These are phyloP conservation scores for Fusarium albosuccineum DNA, from an alignment of 2,329 filamentous ascomycete genomes.

Conservation along the genomic window DNA sequence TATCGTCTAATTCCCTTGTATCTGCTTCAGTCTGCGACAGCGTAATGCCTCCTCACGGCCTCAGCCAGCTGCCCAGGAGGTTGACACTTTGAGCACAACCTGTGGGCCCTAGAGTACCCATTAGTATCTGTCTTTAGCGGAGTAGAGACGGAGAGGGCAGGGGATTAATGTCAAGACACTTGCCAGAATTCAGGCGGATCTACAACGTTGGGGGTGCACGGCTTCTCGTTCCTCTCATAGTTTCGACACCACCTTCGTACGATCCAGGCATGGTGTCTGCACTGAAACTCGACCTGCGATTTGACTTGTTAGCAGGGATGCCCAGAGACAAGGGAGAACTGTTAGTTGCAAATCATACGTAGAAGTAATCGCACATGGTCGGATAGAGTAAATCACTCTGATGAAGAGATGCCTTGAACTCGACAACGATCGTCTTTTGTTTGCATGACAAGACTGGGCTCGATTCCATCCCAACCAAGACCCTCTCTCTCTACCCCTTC, in stretches of 20 bases:
- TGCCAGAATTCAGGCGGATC: constrained; percentile 44
- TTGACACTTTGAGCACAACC: constrained; percentile 39
- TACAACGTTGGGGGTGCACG: constrained; percentile 41
- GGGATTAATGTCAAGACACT: not conserved
- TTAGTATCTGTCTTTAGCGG: constrained; percentile 6
- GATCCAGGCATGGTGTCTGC: constrained; percentile 42
- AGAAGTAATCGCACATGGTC: constrained; percentile 45
- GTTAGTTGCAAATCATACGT: constrained; percentile 20
- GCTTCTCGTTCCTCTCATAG: constrained; percentile 41
- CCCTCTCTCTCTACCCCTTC: not conserved
- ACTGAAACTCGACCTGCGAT: constrained; percentile 42
- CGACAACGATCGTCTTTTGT: constrained; percentile 15
- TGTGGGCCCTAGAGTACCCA: constrained; percentile 25
- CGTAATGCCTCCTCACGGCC: constrained; percentile 36
- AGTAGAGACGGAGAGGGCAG: not conserved
- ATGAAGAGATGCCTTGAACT: not conserved
- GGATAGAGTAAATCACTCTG: constrained; percentile 3
- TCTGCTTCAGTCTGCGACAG: constrained; percentile 16
- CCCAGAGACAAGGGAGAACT: no score
- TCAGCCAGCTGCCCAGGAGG: constrained; percentile 36
- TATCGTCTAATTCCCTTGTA: not conserved
- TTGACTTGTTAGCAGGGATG: constrained; percentile 3
- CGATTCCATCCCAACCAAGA: constrained; percentile 5
- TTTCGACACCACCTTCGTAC: constrained; percentile 42
- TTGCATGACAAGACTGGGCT: constrained; percentile 3